Percentiles rank a stretch among this genome's conserved stretches.
Evolutionary conservation across 192 early-diverging fungal species (phyloP).

Genomic region (Backusella australiensis): DNA sequence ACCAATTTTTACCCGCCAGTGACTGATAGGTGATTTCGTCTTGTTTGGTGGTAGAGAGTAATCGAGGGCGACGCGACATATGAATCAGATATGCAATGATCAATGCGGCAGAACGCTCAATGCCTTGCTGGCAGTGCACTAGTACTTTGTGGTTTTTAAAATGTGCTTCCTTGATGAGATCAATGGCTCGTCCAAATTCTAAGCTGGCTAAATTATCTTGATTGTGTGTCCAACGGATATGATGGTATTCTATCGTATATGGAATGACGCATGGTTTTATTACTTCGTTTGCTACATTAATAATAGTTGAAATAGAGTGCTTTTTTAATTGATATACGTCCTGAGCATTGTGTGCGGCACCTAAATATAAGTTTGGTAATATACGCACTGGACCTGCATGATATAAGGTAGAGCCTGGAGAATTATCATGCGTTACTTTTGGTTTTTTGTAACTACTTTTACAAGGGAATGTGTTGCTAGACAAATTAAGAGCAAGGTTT

Average conservation of each 20-base stretch:
- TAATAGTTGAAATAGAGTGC: constrained; percentile 45
- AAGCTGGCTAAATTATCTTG: constrained; percentile 53
- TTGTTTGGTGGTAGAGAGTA: background rate
- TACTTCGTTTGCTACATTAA: constrained; percentile 76
- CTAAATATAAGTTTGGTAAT: constrained; percentile 63
- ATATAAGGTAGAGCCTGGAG: background rate
- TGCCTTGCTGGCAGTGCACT: constrained; percentile 85
- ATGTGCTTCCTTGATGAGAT: constrained; percentile 12
- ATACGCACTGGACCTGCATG: constrained; percentile 56
- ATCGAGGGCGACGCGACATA: constrained; percentile 35
- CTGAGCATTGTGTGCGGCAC: constrained; percentile 58
- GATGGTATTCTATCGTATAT: constrained; percentile 51
- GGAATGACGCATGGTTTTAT: constrained; percentile 10
- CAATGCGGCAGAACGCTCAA: constrained; percentile 81
- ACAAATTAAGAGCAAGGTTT: constrained; percentile 8
- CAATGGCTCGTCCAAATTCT: constrained; percentile 63
- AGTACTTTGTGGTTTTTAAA: constrained; percentile 56
- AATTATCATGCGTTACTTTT: background rate
- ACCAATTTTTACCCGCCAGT: constrained; percentile 64
- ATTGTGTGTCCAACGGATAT: constrained; percentile 70
- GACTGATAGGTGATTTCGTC: constrained; percentile 21
- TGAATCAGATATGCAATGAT: constrained; percentile 87
- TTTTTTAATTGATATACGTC: constrained; percentile 28
- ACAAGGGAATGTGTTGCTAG: background rate
- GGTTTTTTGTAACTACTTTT: background rate